Evolutionary conservation across 2,329 filamentous ascomycete genomes (phyloP), one percentile per base, ranked within the genome.

Genomic region (Nemania diffusa): DNA sequence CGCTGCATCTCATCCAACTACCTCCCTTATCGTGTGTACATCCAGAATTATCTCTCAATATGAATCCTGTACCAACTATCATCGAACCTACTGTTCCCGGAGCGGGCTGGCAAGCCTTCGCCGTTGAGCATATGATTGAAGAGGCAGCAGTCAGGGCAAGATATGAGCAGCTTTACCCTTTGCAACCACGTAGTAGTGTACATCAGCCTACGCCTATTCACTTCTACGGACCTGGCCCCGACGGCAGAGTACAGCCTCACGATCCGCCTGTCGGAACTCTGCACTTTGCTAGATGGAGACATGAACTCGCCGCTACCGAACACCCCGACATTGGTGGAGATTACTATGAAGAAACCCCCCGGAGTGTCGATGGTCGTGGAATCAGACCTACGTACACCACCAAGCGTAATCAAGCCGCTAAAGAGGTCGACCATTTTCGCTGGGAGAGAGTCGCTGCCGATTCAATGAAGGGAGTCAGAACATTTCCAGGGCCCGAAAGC

Each of bases 201-300:
- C 46, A n/a, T 20, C 59, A 65, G 22, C 62, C 65, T 20, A 44
- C 6, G 3, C 63, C 63, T 17, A 6, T 69, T 22, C 51, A 26
- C 13, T 69, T 69, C 51, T 69, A 63, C 11, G 67, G 67, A 4
- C 67, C 67, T 9, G 67, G 67, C 11, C 67, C 67, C 24, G 67
- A 55, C 3, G 63, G 59, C n/a, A 57, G 61, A 11, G 6, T 57
- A 15, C 44, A 48, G 22, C 20, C 17, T 11, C 5, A 58, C 15
- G 58, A 57, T 20, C 46, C 63, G 5, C 67, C 63, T 24, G 44
- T 67, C 22, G 67, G 67, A 13, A 69, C 63, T 32, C 27, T 69
- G 1, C 67, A 69, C 27, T 63, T 46, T 22, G 67, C 67, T 22
- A 42, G 67, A 50, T 69, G 60, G 53, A 56, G 50, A 42, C 44